Evolutionary conservation across 441 rosid species (phyloP).

Genomic region (Francoa sonchifolia): DNA sequence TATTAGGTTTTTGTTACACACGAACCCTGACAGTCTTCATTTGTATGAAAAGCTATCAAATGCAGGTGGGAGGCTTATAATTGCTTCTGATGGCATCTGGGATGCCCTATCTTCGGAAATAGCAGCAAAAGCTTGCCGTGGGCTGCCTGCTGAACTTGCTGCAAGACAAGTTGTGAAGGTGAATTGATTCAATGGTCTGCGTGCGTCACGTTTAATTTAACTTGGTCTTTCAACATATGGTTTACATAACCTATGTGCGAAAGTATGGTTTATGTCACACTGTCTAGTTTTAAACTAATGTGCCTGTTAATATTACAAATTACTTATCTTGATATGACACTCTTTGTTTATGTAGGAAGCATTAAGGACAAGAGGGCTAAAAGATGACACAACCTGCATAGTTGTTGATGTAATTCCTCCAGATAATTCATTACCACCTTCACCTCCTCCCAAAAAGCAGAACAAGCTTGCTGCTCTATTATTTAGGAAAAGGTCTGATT

Average conservation of each 20-base stretch:
- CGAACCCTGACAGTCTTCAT: conserved; percentile 12
- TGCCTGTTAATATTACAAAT: too few species aligned
- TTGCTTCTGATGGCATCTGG: conserved; percentile 93
- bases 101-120: conserved; percentile 66
- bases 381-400: conserved; percentile 84
- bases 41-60: conserved; percentile 41
- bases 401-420: conserved; percentile 83
- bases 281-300: too few species aligned
- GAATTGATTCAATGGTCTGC: conserved; percentile 3
- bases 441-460: conserved; percentile 42
- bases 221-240: not conserved
- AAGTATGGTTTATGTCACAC: too few species aligned
- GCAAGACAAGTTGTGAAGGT: conserved; percentile 90
- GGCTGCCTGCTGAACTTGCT: conserved; percentile 78
- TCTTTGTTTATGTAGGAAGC: conserved; percentile 48
- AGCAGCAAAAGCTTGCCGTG: conserved; percentile 61
- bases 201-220: conserved; percentile 6
- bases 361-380: conserved; percentile 55
- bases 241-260: not conserved
- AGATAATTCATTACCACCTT: conserved; percentile 28
- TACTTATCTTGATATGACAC: too few species aligned
- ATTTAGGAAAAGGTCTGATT: conserved; percentile 45
- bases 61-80: conserved; percentile 76
- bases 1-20: not conserved
- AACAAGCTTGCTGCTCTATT: conserved; percentile 43